Base-by-base conservation (phyloP, 495 filamentous ascomycete species). In the Glarea lozoyensis region DNA sequence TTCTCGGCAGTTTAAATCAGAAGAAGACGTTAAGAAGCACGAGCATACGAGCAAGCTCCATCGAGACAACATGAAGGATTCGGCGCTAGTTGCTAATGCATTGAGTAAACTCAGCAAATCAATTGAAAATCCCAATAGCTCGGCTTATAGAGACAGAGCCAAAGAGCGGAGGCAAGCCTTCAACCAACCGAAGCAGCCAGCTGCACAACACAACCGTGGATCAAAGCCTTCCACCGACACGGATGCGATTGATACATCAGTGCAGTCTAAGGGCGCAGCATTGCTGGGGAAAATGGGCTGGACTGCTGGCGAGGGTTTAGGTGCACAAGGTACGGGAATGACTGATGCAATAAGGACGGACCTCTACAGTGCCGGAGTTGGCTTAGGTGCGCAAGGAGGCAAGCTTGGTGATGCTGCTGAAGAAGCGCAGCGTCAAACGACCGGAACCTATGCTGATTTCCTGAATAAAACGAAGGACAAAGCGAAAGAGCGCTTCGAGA, bases 241-340 rank as follows among this genome's bases (percentile, higher is more conserved):
- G 2, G 32, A 39, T 18, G 54, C 44, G 20, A 50, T 62, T 46
- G 29, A 41, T 1, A 4, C 25, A 9, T 57, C 65, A 1, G 62
- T 64, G 15, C 70, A 73, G 43, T 89, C 85, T n/a, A 94, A 89
- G 64, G 89, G 88, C 18, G 84, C 85, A 4, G 78, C 82, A 1
- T 65, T 96, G 23, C 72, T 96, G 5, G 79, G 82, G 37, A 94
- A 94, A 65, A 93, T 94, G 86, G 88, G 88, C 12, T 94, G 85
- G 85, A 79, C 71, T 10, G 75, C 76, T 2, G 88, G 88, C 1
- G 72, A 79, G 43, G 89, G 89, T 1, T 66, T 96, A 15, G 89
- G 89, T 32, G 85, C 82, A 2, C 75, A 82, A 50, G 84, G 88
- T 0, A 78, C 79, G 1, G 89, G 88, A 2, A 75, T 80, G 37